A percentile compares a stretch with the other conserved stretches of the same genome.
Conservation (phyloP, 495 filamentous ascomycete species). For the Podospora pseudoanserina region DNA sequence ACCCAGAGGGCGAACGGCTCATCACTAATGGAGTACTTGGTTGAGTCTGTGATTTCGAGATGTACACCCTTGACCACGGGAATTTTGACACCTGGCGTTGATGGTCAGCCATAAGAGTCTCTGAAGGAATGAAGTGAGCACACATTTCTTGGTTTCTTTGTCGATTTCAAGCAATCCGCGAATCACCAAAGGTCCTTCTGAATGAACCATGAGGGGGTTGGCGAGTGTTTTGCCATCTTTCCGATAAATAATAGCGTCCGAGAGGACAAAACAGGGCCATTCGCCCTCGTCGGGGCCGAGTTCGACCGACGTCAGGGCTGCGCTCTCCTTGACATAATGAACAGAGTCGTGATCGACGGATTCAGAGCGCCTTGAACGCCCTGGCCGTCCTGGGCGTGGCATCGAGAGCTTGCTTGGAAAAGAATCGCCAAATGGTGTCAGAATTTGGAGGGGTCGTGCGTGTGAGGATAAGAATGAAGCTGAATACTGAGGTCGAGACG, state of each 20-base stretch:
- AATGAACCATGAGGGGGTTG: conserved; percentile 41
- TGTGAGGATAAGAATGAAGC: too few relatives aligned
- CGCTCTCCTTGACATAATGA: conserved; percentile 34
- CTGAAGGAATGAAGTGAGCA: not conserved
- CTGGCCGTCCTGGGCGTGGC: conserved; percentile 31
- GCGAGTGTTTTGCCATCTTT: conserved; percentile 38
- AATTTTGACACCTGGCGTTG: conserved; percentile 46
- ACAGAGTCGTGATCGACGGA: conserved; percentile 28
- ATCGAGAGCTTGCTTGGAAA: conserved; percentile 16
- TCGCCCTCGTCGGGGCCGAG: conserved; percentile 22
- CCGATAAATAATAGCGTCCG: conserved; percentile 43
- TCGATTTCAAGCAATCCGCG: conserved; percentile 43
- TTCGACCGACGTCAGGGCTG: conserved; percentile 33
- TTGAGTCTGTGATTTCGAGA: conserved; percentile 62
- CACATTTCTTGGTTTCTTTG: conserved; percentile 14
- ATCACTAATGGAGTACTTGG: conserved; percentile 67
- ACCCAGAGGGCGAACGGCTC: conserved; percentile 69
- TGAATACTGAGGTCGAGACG: too few relatives aligned
- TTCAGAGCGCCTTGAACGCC: conserved; percentile 28
- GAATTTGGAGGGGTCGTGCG: too few relatives aligned
- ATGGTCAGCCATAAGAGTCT: conserved; percentile 23
- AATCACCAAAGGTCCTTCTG: conserved; percentile 42
- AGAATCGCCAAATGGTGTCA: not conserved
- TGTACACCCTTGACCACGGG: conserved; percentile 37
- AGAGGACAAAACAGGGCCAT: conserved; percentile 45